phyloP scores from a whole-genome alignment of 2,329 filamentous ascomycete genomes.

The Fonsecaea pugnacius region DNA sequence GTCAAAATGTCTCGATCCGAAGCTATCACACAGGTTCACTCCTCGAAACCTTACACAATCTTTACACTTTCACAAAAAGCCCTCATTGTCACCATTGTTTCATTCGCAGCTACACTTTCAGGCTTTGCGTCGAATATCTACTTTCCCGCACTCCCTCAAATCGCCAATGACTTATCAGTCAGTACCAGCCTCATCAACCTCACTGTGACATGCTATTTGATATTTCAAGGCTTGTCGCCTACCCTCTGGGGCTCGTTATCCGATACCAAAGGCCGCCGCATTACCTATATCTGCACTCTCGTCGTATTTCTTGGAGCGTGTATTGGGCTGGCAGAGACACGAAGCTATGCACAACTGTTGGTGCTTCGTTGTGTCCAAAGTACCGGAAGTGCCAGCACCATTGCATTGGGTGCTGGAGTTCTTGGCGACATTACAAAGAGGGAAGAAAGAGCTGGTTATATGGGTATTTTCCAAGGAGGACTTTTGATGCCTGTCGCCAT shows the following conservation, averaged over 20 bases:
- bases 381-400: constrained; percentile 50
- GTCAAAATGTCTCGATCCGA: constrained; percentile 8
- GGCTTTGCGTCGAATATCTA: constrained; percentile 54
- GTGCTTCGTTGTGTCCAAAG: constrained; percentile 51
- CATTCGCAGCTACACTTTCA: constrained; percentile 57
- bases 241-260: constrained; percentile 49
- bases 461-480: constrained; percentile 54
- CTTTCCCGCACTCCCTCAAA: constrained; percentile 50
- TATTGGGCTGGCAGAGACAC: constrained; percentile 47
- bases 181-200: constrained; percentile 49
- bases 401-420: constrained; percentile 50
- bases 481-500: constrained; percentile 51
- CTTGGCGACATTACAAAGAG: constrained; percentile 50
- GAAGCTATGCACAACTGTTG: constrained; percentile 47
- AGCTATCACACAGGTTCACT: neutral
- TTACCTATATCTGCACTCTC: constrained; percentile 47
- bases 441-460: constrained; percentile 49
- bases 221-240: constrained; percentile 52
- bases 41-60: constrained; percentile 51
- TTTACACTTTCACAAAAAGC: constrained; percentile 57
- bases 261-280: constrained; percentile 49
- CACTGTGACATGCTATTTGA: constrained; percentile 53
- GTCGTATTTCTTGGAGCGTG: constrained; percentile 48
- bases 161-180: constrained; percentile 48
- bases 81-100: constrained; percentile 54